Base-by-base conservation (phyloP, 2,329 filamentous ascomycete genomes). In the Stagonosporopsis rhizophila region DNA sequence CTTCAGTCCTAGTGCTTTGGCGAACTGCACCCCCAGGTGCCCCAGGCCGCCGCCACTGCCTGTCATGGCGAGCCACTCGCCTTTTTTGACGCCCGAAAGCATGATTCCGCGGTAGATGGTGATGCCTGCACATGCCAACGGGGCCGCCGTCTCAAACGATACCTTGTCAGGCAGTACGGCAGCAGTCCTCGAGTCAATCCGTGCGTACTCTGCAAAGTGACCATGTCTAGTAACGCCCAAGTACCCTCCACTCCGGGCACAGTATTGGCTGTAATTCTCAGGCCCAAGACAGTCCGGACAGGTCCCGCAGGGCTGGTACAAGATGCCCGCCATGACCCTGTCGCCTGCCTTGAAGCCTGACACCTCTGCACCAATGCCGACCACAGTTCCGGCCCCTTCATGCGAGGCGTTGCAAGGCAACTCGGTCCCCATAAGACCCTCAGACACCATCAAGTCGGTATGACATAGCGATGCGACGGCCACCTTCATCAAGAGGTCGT, bases 11-110 rank as follows among this genome's bases (percentile, higher is more conserved):
- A 96, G 93, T 42, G 91, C 92, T 76, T 88, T 89, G 44, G 90
- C 91, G 77, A 95, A 96, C 79, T 96, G 92, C 62, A 90, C 81
- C 14, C 90, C 91, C 62, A 94, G 79, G 55, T 83, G 86, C 20
- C 90, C 91, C 52, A 96, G 82, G 59, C 90, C 90, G 73, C 91
- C 91, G 58, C 90, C 90, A 20, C 90, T 90, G 66, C 92, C 92
- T 52, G 93, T 90, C 62, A 96, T 88, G 60, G 89, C 91, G 15
- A 96, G 85, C 35, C 82, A 87, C 75, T 94, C 86, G 19, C 90
- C 91, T 6, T 90, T 85, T 45, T 82, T 80, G 27, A 83, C 85
- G 30, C 85, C 86, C 0, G 89, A 90, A 75, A 90, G 80, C 90
- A 92, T 82, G 91, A 95, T 59, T 90, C 90, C 22, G 88, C 82